Evolutionary conservation across 495 filamentous ascomycete species (phyloP), one percentile per base, ranked within the genome.

Genomic region (Penicillium salamii): DNA sequence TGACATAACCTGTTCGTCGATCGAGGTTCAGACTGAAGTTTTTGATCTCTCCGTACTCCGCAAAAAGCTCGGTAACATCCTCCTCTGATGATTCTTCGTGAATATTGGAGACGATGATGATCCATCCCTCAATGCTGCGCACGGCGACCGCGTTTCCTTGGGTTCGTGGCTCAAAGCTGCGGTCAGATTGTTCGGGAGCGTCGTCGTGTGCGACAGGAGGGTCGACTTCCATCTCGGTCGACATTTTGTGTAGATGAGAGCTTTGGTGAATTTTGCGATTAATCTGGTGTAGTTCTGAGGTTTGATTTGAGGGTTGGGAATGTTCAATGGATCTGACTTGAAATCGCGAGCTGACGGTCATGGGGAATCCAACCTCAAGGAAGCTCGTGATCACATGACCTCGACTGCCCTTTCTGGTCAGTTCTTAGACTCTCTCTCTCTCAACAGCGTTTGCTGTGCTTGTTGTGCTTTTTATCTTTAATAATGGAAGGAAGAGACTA

Each of bases 121-220:
- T 97, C 95, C 95, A 99, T 55, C 95, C 95, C 68, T 99, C 95
- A 66, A 99, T 97, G 53, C 89, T 95, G 67, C 95, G 90, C 43
- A 99, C 95, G 12, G 92, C 95, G 5, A 88, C 90, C 21, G 92
- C 90, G 52, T 87, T 88, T 44, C 82, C 74, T 51, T 82, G 76
- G 38, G 92, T 96, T 63, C 86, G 83, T 17, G 80, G 69, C 50
- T 84, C 81, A 50, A 84, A 85, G 61, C 78, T 78, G 54, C 77
- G 70, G 59, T 78, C 75, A 58, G 78, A 52, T 46, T 78, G 65
- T 50, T 67, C 67, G 54, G 69, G 61, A 34, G 55, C 60, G 46
- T 72, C 74, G 51, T 82, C 76, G 12, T 63, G 70, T 38, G 69
- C 54, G 42, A 74, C 63, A 33, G 75, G 75, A 28, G 76, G 72